Conservation (phyloP, 1,284 basidiomycete species). For the Marasmius fiardii region DNA sequence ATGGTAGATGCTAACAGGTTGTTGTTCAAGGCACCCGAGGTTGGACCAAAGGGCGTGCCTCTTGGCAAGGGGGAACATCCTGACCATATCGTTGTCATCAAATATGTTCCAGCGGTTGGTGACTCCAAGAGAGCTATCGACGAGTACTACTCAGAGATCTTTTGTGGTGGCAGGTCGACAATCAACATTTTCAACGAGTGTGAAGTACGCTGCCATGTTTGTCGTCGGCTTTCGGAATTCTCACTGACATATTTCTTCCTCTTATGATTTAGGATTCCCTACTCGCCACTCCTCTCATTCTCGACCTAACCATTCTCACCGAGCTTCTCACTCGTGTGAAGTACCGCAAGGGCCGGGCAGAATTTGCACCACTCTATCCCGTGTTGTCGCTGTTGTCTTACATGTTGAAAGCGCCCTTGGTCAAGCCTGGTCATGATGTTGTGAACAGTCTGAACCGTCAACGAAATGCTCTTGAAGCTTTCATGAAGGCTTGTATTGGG, state of each 20-base stretch:
- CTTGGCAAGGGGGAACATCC: conserved; percentile 88
- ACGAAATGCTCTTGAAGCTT: conserved; percentile 90
- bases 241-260: conserved; percentile 3
- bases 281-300: conserved; percentile 92
- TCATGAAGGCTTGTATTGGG: conserved; percentile 91
- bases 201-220: conserved; percentile 50
- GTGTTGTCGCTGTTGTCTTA: conserved; percentile 89
- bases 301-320: conserved; percentile 91
- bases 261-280: conserved; percentile 92
- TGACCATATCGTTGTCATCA: conserved; percentile 96
- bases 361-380: conserved; percentile 82
- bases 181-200: conserved; percentile 97
- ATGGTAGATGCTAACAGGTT: conserved; percentile 93
- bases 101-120: conserved; percentile 91
- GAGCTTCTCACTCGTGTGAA: conserved; percentile 93
- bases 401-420: conserved; percentile 97
- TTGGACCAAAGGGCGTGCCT: conserved; percentile 60
- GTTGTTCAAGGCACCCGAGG: conserved; percentile 78
- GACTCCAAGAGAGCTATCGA: conserved; percentile 98
- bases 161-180: conserved; percentile 77
- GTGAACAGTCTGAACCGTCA: conserved; percentile 96
- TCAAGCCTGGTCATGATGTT: conserved; percentile 92
- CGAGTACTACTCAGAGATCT: conserved; percentile 97
- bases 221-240: conserved; percentile 4
- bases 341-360: conserved; percentile 64